These are phyloP conservation scores for Crithidia sp. DNA, from an alignment of 208 protist species.

Conservation along the genomic window DNA sequence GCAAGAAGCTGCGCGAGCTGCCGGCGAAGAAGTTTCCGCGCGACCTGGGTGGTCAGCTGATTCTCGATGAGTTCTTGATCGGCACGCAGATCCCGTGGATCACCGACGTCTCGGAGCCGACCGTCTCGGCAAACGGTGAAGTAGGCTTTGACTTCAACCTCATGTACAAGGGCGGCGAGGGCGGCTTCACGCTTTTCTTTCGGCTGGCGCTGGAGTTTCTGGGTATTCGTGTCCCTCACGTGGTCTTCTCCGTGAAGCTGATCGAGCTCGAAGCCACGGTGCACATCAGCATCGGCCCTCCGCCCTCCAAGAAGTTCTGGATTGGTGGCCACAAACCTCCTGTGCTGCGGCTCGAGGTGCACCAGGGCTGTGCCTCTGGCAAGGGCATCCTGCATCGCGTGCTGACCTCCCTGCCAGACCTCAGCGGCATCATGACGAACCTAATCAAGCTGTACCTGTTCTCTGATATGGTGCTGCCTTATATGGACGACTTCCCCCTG, in stretches of 20 bases:
- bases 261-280: slow-evolving; percentile 59
- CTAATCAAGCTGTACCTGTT: slow-evolving; percentile 78
- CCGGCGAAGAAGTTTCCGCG: slow-evolving; percentile 78
- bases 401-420: slow-evolving; percentile 75
- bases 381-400: slow-evolving; percentile 76
- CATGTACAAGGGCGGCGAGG: slow-evolving; percentile 72
- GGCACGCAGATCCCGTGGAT: slow-evolving; percentile 75
- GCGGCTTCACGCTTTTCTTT: slow-evolving; percentile 70
- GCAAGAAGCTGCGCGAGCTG: slow-evolving; percentile 69
- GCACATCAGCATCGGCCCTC: slow-evolving; percentile 84
- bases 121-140: slow-evolving; percentile 69
- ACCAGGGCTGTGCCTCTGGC: slow-evolving; percentile 59
- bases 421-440: slow-evolving; percentile 69
- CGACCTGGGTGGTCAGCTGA: slow-evolving; percentile 64
- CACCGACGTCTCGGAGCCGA: slow-evolving; percentile 66
- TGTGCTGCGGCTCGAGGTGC: slow-evolving; percentile 57
- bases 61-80: slow-evolving; percentile 80
- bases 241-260: slow-evolving; percentile 71
- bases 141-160: slow-evolving; percentile 87
- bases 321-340: slow-evolving; percentile 71
- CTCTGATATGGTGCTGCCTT: slow-evolving; percentile 78
- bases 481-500: slow-evolving; percentile 88
- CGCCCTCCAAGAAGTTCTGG: slow-evolving; percentile 89
- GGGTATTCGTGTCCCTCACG: slow-evolving; percentile 79
- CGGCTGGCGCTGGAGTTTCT: slow-evolving; percentile 69